These are phyloP conservation scores for Helotiales sp. DNA, from an alignment of 2,329 filamentous ascomycete species.

Conservation along the genomic window DNA sequence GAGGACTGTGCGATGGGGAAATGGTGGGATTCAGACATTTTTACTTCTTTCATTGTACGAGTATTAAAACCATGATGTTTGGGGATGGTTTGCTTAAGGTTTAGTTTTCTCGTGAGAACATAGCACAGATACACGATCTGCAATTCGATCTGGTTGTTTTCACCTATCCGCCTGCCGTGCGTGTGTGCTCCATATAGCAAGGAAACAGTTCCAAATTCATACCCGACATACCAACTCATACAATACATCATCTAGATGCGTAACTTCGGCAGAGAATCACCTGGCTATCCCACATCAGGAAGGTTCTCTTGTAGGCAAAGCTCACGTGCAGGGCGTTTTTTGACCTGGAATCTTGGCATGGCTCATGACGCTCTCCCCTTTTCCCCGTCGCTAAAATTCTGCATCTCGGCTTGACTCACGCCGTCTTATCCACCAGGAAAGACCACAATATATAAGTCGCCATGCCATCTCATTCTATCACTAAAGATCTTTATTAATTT, in stretches of 20 bases:
- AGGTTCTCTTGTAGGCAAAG: too few relatives aligned
- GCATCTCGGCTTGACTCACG: background rate
- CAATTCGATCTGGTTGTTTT: background rate
- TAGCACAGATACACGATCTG: background rate
- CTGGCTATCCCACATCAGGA: background rate
- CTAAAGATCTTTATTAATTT: background rate
- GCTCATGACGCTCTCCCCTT: background rate
- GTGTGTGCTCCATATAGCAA: background rate
- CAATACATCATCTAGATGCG: too few relatives aligned
- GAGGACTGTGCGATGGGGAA: too few relatives aligned
- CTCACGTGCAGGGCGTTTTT: too few relatives aligned
- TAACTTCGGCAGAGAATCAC: too few relatives aligned
- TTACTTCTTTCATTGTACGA: too few relatives aligned
- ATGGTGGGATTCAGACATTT: too few relatives aligned
- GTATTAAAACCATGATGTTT: too few relatives aligned
- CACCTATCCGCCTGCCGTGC: background rate
- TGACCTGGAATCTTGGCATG: background rate
- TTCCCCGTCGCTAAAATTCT: constrained; percentile 1
- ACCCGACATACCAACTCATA: too few relatives aligned
- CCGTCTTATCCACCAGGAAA: background rate
- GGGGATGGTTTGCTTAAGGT: background rate
- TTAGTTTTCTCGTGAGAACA: background rate
- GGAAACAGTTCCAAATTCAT: background rate
- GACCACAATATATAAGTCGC: background rate
- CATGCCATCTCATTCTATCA: background rate